Percentiles rank a stretch among this genome's conserved stretches.
phyloP scores from a whole-genome alignment of 129 eudicot genomes.

The Flaveria robusta region DNA sequence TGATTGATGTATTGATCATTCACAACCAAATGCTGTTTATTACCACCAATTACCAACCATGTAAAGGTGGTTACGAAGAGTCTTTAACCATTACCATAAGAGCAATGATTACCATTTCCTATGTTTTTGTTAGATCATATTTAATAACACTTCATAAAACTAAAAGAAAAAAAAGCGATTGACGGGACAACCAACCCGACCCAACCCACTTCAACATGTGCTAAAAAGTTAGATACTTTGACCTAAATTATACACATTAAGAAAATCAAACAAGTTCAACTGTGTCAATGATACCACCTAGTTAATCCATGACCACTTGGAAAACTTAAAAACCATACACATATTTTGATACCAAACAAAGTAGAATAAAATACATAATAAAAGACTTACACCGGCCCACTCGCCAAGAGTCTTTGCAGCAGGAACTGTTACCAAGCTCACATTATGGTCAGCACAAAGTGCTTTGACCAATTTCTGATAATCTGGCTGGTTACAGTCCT shows the following conservation, averaged over 20 bases:
- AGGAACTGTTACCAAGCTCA: slow-evolving; percentile 14
- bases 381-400: slow-evolving; percentile 21
- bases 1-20: neutral
- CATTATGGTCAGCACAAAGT: slow-evolving; percentile 20
- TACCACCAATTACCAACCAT: neutral
- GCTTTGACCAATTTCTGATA: slow-evolving; percentile 40
- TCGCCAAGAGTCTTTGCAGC: slow-evolving; percentile 22
- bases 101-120: neutral
- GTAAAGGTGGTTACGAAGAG: neutral
- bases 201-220: neutral
- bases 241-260: neutral
- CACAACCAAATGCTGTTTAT: neutral
- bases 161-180: no score
- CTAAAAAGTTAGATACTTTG: neutral
- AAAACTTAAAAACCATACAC: neutral
- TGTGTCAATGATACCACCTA: neutral
- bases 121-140: neutral
- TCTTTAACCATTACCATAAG: neutral
- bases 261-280: neutral
- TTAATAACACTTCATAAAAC: neutral
- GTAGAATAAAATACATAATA: neutral
- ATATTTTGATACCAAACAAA: neutral
- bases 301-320: neutral
- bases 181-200: neutral
- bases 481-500: slow-evolving; percentile 19